Base-by-base conservation (phyloP, 2,329 filamentous ascomycete genomes). In the Epichloe baconii region DNA sequence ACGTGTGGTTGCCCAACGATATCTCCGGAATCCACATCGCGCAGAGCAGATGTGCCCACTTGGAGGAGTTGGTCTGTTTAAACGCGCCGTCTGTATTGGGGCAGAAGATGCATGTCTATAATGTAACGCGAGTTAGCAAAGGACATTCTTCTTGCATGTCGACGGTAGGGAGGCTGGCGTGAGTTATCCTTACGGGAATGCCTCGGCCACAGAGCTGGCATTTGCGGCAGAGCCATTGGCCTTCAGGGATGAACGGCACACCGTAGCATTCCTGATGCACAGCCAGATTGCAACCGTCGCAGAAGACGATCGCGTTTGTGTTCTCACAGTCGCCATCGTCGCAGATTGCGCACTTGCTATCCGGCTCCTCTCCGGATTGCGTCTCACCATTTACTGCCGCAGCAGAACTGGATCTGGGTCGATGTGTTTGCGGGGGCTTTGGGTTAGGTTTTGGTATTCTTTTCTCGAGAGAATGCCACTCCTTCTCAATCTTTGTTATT, bases 311-410 rank as follows among this genome's bases (percentile, higher is more conserved):
- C 1, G 93, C 93, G 63, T 98, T 98, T 21, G 93, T 94, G 66
- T 98, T 98, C 69, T 98, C 93, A 63, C 93, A 98, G 64, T 98
- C 93, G n/a, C 93, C 93, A 62, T 98, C 93, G 64, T 98, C 93
- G 65, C 93, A 98, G 52, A 98, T 94, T 21, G 88, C 90, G 64
- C 93, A 98, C 67, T 95, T 97, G 59, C 86, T 95, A 67, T 98
- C 93, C 59, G 93, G 90, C 67, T 97, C 91, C 68, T 97, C 93
- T 19, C 88, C 88, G 4, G 58, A 61, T 56, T 85, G 81, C 44
- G 86, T 84, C 69, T 97, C 93, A 51, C 93, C 91, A 66, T 96
- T 97, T 17, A 97, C 91, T 5, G 93, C 91, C 26, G 88, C 91
- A 45, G 91, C 91, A 51, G 89, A 95, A 66, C 90, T 95, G 43